These are phyloP conservation scores for Colletotrichum shisoi DNA, from an alignment of 2,329 filamentous ascomycete genomes.

Conservation along the genomic window DNA sequence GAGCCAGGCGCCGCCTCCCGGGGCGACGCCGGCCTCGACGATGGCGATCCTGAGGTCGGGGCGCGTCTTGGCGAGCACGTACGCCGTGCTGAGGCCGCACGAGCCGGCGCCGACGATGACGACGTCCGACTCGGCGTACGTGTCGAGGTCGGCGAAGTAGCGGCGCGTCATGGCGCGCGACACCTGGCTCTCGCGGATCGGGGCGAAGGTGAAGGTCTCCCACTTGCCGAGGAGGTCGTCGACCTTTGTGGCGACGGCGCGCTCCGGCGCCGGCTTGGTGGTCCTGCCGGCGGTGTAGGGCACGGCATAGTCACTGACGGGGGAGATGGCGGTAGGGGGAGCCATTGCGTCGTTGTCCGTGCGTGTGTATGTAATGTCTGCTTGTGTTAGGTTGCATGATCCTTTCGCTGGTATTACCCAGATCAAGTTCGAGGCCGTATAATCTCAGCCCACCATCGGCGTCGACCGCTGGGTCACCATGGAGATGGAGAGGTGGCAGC, in stretches of 20 bases:
- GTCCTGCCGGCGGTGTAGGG: constrained; percentile 40
- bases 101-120: constrained; percentile 92
- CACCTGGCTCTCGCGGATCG: constrained; percentile 91
- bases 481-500: constrained; percentile 28
- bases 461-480: constrained; percentile 43
- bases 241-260: constrained; percentile 51
- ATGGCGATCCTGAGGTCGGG: constrained; percentile 93
- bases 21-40: constrained; percentile 85
- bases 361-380: background rate
- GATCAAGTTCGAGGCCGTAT: constrained; percentile 95
- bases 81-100: constrained; percentile 85
- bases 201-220: constrained; percentile 81
- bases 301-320: constrained; percentile 56
- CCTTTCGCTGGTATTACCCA: constrained; percentile 99
- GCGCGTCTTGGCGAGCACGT: constrained; percentile 81
- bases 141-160: constrained; percentile 90
- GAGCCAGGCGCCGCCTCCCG: constrained; percentile 89
- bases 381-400: constrained; percentile 72
- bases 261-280: constrained; percentile 56
- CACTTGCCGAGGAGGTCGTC: constrained; percentile 69
- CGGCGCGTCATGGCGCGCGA: constrained; percentile 91
- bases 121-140: constrained; percentile 89
- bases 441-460: constrained; percentile 69
- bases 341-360: constrained; percentile 69
- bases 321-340: constrained; percentile 75